These are phyloP conservation scores for Wickerhamomyces mucosus DNA, from an alignment of 805 yeast species.

Conservation along the genomic window DNA sequence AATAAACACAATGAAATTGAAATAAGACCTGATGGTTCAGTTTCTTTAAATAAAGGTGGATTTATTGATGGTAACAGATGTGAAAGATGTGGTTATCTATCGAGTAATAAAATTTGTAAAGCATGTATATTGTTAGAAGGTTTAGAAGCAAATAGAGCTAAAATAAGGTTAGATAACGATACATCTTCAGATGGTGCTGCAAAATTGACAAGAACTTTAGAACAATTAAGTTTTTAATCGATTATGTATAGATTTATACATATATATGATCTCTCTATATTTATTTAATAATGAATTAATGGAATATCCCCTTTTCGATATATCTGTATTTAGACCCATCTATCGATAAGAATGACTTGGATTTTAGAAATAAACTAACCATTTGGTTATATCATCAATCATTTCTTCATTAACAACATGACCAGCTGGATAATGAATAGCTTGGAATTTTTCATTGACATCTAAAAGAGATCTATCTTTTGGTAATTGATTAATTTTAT, in stretches of 20 bases:
- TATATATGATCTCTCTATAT: neutral
- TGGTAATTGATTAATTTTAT: neutral
- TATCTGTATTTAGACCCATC: neutral
- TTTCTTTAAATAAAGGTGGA: slow-evolving; percentile 29
- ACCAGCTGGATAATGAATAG: slow-evolving; percentile 8
- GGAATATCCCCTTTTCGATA: neutral
- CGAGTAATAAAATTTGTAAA: slow-evolving; percentile 83
- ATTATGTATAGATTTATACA: neutral
- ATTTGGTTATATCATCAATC: slow-evolving; percentile 10
- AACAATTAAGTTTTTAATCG: slow-evolving; percentile 46
- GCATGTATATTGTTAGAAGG: slow-evolving; percentile 88
- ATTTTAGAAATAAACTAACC: slow-evolving; percentile 10
- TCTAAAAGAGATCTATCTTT: slow-evolving; percentile 2
- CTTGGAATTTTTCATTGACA: slow-evolving; percentile 5
- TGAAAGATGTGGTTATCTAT: slow-evolving; percentile 83
- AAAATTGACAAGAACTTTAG: slow-evolving; percentile 48
- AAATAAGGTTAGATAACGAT: slow-evolving; percentile 45
- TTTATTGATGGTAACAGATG: slow-evolving; percentile 66
- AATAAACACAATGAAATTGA: slow-evolving; percentile 30
- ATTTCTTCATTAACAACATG: slow-evolving; percentile 14
- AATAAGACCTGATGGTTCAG: slow-evolving; percentile 54
- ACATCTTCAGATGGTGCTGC: slow-evolving; percentile 55
- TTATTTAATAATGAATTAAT: neutral
- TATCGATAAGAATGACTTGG: slow-evolving; percentile 3
- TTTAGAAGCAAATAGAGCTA: slow-evolving; percentile 66